These are phyloP conservation scores for Dillenia suffruticosa DNA, from an alignment of 164 flowering plant genomes.

Conservation along the genomic window DNA sequence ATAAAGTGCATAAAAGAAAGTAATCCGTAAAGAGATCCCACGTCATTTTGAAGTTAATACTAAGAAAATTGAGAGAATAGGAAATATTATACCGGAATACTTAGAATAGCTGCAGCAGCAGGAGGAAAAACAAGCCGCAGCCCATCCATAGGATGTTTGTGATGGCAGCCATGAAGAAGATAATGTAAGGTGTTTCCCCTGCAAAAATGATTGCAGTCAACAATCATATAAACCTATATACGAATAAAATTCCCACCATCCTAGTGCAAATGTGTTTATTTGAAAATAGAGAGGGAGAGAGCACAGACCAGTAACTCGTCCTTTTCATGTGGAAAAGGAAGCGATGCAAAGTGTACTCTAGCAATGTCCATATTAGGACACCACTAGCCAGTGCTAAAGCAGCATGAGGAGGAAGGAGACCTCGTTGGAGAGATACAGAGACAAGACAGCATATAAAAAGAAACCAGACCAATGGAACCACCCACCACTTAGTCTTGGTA, in stretches of 20 bases:
- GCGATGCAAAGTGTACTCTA: constrained; percentile 83
- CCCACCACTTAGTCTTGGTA: constrained; percentile 83
- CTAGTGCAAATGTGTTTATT: background rate
- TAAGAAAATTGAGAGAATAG: background rate
- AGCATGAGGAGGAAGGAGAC: constrained; percentile 39
- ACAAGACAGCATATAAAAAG: constrained; percentile 59
- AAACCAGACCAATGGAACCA: constrained; percentile 70
- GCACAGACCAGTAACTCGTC: constrained; percentile 69
- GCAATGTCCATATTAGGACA: constrained; percentile 67
- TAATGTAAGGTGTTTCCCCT: constrained; percentile 94
- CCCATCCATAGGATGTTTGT: constrained; percentile 96
- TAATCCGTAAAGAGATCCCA: background rate
- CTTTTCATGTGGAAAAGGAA: constrained; percentile 93
- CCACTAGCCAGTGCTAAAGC: constrained; percentile 45
- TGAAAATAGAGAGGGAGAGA: background rate
- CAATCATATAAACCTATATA: background rate
- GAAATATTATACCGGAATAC: constrained; percentile 49
- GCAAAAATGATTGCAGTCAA: constrained; percentile 4
- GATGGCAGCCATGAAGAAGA: constrained; percentile 98
- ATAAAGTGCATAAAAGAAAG: no score
- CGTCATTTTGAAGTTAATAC: background rate
- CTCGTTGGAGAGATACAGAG: constrained; percentile 47
- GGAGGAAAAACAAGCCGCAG: constrained; percentile 96
- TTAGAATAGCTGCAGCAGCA: constrained; percentile 74
- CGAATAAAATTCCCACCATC: background rate